Evolutionary conservation across 1,284 basidiomycete species (phyloP), one percentile per base, ranked within the genome.

Genomic region (Meripilus lineatus): DNA sequence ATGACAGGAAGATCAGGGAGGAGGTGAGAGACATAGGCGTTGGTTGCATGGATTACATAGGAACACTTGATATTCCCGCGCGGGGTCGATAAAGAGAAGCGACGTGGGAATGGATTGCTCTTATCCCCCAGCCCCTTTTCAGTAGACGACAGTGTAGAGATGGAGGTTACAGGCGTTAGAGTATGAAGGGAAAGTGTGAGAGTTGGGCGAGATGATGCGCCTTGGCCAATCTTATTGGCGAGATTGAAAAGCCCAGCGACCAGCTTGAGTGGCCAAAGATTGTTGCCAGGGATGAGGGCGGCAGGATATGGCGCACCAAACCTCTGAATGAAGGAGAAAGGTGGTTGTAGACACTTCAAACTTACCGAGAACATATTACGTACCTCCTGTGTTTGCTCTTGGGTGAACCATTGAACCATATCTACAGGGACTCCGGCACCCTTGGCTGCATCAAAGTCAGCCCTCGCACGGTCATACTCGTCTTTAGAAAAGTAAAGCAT

Each of bases 241-340:
- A 71, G 58, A 14, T 68, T 61, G 55, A 72, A 89, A 3, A 91
- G 63, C 30, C 76, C 69, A 0, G 84, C 82, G 47, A 87, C 84
- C 35, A 88, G 69, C 55, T 89, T 89, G 49, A 84, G 72, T 0
- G 88, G 89, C 82, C 84, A 91, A 21, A 91, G 57, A 52, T 87
- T 90, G 58, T 81, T 65, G 0, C 73, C 81, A 0, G 73, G 71
- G 20, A 64, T 64, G 40, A 61, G 67, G 13, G 79, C 66, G 3
- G 64, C 82, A 0, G 81, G 75, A 53, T 76, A 77, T 10, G 67
- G 57, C 0, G 77, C 62, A 0, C 80, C 81, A 49, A 77, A 84
- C 22, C 59, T 65, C 82, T 88, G 21, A 8, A 18, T 14, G 39
- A 33, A 11, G 28, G 18, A 32, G 15, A 32, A 20, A 17, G 6